A percentile compares a stretch with the other conserved stretches of the same genome.
These are phyloP conservation scores for Annona squamosa DNA, from an alignment of 164 flowering plant species.

Conservation along the genomic window DNA sequence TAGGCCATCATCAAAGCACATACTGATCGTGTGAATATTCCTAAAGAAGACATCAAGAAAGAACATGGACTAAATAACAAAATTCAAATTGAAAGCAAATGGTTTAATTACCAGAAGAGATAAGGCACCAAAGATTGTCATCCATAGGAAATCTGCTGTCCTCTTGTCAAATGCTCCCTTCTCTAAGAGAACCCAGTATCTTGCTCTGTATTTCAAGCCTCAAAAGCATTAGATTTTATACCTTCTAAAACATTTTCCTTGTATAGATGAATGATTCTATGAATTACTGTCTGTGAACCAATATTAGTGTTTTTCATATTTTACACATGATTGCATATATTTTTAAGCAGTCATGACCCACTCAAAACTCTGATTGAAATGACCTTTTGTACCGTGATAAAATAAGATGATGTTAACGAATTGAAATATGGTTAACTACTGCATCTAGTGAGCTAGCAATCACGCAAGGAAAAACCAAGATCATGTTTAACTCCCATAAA, in stretches of 20 bases:
- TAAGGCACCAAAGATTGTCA: constrained; percentile 48
- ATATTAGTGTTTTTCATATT: neutral
- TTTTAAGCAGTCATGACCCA: too few species aligned
- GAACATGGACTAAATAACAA: neutral
- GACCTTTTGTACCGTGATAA: neutral
- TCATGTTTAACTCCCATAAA: too few species aligned
- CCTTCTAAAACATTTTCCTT: too few species aligned
- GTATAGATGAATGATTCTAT: neutral
- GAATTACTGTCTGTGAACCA: neutral
- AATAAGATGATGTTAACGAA: neutral
- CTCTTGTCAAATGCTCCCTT: constrained; percentile 52
- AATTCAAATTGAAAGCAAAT: neutral
- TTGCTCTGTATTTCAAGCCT: constrained; percentile 28
- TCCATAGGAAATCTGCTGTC: constrained; percentile 55
- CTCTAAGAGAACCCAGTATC: constrained; percentile 50
- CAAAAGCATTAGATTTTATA: neutral
- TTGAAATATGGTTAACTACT: neutral
- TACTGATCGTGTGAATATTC: neutral
- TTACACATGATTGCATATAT: too few species aligned
- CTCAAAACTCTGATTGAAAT: neutral
- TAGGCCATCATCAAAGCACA: neutral
- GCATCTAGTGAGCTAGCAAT: too few species aligned
- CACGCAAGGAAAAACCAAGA: too few species aligned
- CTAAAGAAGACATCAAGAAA: neutral
- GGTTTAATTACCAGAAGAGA: constrained; percentile 37